These are phyloP conservation scores for Colletotrichum navitas DNA, from an alignment of 2,329 filamentous ascomycete species.

Conservation along the genomic window DNA sequence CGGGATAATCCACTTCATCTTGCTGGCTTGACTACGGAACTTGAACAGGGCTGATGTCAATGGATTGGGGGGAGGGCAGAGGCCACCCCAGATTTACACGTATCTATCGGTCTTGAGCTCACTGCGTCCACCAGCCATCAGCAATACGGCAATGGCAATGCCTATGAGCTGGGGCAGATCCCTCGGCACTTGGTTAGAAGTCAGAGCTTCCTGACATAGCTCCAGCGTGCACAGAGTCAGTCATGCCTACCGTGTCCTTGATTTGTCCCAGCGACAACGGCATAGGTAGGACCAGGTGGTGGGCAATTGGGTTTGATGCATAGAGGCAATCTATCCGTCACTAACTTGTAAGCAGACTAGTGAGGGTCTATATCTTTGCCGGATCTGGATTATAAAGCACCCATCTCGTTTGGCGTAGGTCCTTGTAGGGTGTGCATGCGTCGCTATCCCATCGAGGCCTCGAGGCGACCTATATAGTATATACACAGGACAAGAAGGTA, in stretches of 20 bases:
- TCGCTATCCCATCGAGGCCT: conserved; percentile 15
- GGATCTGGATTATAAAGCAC: conserved; percentile 7
- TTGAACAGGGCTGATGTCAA: conserved; percentile 43
- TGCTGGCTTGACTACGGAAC: conserved; percentile 10
- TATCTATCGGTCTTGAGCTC: conserved; percentile 37
- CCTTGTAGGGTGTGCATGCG: conserved; percentile 20
- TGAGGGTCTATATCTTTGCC: not conserved
- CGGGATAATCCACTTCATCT: conserved; percentile 13
- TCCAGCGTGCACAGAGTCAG: conserved; percentile 40
- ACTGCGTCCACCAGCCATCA: conserved; percentile 14
- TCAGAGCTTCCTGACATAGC: conserved; percentile 37
- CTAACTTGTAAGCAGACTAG: conserved; percentile 19
- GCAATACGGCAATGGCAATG: too few species aligned
- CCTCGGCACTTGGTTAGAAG: conserved; percentile 5
- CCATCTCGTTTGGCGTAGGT: not conserved
- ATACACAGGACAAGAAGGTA: not conserved
- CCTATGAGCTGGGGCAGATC: conserved; percentile 6
- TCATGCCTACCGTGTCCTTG: conserved; percentile 21
- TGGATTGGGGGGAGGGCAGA: conserved; percentile 36
- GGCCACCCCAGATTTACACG: conserved; percentile 35
- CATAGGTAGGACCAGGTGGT: conserved; percentile 29
- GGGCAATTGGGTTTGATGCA: conserved; percentile 17
- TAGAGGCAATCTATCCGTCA: conserved; percentile 22
- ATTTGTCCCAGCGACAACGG: conserved; percentile 38
- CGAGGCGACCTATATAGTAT: not conserved